These are phyloP conservation scores for Mrakia hoshinonis DNA, from an alignment of 768 basidiomycete genomes.

Conservation along the genomic window DNA sequence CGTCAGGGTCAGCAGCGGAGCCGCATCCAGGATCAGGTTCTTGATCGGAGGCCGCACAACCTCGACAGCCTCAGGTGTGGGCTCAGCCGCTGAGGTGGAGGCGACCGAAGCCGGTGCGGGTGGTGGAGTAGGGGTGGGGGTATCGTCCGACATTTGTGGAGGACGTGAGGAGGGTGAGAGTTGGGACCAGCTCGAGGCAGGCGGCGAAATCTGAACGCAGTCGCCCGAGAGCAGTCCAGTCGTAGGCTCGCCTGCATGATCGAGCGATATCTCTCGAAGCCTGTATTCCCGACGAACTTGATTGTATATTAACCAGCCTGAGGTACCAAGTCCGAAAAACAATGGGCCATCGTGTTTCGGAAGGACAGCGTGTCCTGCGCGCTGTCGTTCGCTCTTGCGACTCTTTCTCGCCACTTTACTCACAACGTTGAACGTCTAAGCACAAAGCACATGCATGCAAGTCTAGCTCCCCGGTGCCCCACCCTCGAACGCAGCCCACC, in stretches of 20 bases:
- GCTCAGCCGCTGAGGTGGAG: background rate
- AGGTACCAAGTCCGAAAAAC: no score
- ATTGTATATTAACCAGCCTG: no score
- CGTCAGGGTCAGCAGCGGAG: constrained; percentile 71
- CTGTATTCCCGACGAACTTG: no score
- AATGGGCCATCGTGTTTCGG: no score
- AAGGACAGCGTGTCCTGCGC: no score
- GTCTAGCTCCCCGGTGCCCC: background rate
- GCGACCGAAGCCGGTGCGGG: background rate
- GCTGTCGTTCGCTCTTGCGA: no score
- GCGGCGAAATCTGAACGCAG: background rate
- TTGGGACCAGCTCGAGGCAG: background rate
- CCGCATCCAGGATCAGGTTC: constrained; percentile 83
- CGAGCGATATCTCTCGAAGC: no score
- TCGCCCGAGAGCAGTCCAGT: no score
- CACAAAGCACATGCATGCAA: no score
- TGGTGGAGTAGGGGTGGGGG: background rate
- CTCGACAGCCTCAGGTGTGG: background rate
- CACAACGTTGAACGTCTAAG: no score
- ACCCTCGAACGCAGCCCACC: constrained; percentile 20
- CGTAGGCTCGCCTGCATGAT: background rate
- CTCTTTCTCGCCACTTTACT: no score
- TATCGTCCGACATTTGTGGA: background rate
- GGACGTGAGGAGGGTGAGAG: background rate
- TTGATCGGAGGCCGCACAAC: constrained; percentile 36